Base-by-base conservation (phyloP, 2,329 filamentous ascomycete genomes). In the Fusarium miscanthi region DNA sequence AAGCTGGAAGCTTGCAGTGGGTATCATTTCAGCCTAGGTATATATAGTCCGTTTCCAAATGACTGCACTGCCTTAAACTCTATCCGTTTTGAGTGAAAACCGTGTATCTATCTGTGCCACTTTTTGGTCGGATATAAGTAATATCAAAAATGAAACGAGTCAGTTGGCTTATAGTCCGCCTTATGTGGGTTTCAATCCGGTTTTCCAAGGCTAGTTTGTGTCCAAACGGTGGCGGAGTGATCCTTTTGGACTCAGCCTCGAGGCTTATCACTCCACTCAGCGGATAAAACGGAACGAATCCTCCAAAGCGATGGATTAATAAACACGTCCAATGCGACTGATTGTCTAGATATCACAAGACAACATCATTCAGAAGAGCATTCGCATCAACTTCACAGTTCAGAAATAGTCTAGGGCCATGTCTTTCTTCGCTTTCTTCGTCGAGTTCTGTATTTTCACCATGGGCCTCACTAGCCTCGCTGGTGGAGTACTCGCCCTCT, bases 71-170 rank as follows among this genome's bases (percentile, higher is more conserved):
- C 23, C 23, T 25, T 25, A 25, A 25, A 25, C 23, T 25, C 23
- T 25, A 25, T 5, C 23, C 23, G 23, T 25, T 5, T 25, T 5
- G 5, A 4, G 23, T 5, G 23, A 2, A 19, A 8, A 8, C 9
- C 16, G n/a, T 12, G 6, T 8, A 11, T 8, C 13, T 17, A 16
- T 16, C 3, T 6, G 0, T 17, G 11, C 3, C 19, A 3, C 6
- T 4, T 12, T 8, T 8, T 21, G 1, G 2, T 21, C 12, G 9
- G 13, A 7, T 5, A 4, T 17, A 27, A 13, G 13, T 10, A 13
- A 2, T 6, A 1, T 3, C 10, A 4, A 19, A 33, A 3, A 33
- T 0, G 2, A 27, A n/a, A 7, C 5, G 7, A 12, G 1, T 5
- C 9, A 17, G 5, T 6, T 16, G 7, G 16, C 16, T 25, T 16